A percentile compares a stretch with the other conserved stretches of the same genome.
Conservation (phyloP, 106 monocot genomes). For the Dioscorea alata region DNA sequence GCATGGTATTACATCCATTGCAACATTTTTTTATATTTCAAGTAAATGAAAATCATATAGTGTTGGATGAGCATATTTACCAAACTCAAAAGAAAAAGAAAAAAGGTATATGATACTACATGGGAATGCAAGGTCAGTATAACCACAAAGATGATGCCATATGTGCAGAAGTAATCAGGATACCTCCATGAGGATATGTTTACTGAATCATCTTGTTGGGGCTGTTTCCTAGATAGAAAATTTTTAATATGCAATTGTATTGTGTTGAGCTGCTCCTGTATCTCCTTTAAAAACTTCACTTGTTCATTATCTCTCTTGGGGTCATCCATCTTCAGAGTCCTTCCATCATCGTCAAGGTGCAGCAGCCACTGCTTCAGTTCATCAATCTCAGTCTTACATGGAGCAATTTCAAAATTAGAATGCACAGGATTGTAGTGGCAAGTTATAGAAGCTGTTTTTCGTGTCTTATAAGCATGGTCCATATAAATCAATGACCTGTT, state of each 20-base stretch:
- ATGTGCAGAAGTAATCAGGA: background rate
- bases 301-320: conserved; percentile 17
- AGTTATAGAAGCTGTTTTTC: background rate
- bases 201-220: conserved; percentile 12
- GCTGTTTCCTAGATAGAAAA: conserved; percentile 2
- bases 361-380: conserved; percentile 26
- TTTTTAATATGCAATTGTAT: conserved; percentile 15
- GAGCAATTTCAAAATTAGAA: background rate
- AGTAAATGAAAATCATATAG: background rate
- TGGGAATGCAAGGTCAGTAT: background rate
- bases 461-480: background rate
- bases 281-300: conserved; percentile 17
- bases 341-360: conserved; percentile 30
- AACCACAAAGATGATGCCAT: background rate
- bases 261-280: conserved; percentile 24
- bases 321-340: conserved; percentile 16
- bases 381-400: conserved; percentile 10
- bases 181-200: conserved; percentile 30
- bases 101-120: background rate
- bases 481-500: background rate
- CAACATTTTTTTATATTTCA: too few species aligned
- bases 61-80: background rate
- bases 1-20: too few species aligned
- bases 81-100: background rate
- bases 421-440: conserved; percentile 1